Evolutionary conservation across 2,329 filamentous ascomycete species (phyloP), one percentile per base, ranked within the genome.

Genomic region (Ceratocystis ficicola): DNA sequence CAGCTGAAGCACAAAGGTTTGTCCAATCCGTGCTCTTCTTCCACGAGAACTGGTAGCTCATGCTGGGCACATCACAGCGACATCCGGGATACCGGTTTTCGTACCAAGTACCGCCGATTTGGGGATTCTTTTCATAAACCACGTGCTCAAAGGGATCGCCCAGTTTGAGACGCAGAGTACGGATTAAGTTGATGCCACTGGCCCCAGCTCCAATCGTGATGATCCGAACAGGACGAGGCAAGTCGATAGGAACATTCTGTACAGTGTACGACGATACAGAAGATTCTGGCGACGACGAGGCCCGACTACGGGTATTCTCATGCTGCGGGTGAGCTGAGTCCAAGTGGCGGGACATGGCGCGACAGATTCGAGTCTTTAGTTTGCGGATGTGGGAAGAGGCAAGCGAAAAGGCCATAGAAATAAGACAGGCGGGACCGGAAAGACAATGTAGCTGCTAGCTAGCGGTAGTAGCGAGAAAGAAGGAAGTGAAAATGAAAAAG

Each of bases 31-130:
- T 79, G 71, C 86, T 86, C 1, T 80, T 81, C 65, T 80, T 77
- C 79, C 81, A 86, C 1, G 81, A 81, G 70, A 83, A 85, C 70
- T 84, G 83, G 70, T 86, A 86, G 72, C 81, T 84, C 73, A 85
- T 83, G 70, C 77, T 80, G 8, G 81, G 81, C 36, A 83, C 77
- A 71, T 83, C 82, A 70, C 81, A 84, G 64, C 75, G 75, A 69
- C 81, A 83, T 10, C 82, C 82, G 0, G 82, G 82, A 68, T 85
- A 85, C 22, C 77, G 75, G 70, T 83, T 84, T 70, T 84, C 82
- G 68, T 77, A 77, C 82, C 82, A 85, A 0, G 82, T 84, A 1
- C 82, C 82, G 22, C 81, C 81, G 10, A 83, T 75, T 22, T 79
- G 77, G 7, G 73, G 71, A 68, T 83, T 83, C 73, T 83, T 84